Evolutionary conservation across 2,329 filamentous ascomycete genomes (phyloP).

Genomic region (Teratosphaeria nubilosa): DNA sequence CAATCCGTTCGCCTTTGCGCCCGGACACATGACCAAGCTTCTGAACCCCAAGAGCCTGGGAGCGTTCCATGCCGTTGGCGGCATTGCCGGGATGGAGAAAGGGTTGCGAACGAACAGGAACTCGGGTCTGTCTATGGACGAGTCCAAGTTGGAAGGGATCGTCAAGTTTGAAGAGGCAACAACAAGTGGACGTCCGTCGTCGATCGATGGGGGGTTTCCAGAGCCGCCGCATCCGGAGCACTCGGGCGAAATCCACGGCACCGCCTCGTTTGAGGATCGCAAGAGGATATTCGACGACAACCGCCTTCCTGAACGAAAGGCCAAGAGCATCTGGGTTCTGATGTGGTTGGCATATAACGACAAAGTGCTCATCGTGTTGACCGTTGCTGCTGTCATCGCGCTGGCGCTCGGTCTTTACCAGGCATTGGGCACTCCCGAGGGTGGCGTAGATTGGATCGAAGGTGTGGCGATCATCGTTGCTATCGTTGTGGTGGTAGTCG

Average conservation of each 20-base stretch:
- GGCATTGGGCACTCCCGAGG: conserved; percentile 39
- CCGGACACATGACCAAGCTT: conserved; percentile 71
- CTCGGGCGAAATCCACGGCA: conserved; percentile 6
- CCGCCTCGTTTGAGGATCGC: conserved; percentile 47
- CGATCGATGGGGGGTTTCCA: no score
- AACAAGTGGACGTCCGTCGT: conserved; percentile 15
- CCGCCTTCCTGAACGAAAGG: conserved; percentile 57
- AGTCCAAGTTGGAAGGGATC: conserved; percentile 51
- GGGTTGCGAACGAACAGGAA: conserved; percentile 57
- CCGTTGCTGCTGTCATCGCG: conserved; percentile 62
- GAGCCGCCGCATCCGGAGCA: no score
- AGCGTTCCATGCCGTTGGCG: conserved; percentile 67
- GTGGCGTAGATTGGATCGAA: conserved; percentile 69
- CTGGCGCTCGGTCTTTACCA: conserved; percentile 67
- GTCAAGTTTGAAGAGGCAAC: conserved; percentile 59
- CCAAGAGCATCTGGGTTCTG: conserved; percentile 58
- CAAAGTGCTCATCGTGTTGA: conserved; percentile 64
- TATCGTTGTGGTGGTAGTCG: conserved; percentile 64
- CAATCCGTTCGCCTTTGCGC: conserved; percentile 77
- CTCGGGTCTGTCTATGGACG: conserved; percentile 60
- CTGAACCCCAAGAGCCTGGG: conserved; percentile 69
- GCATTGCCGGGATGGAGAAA: conserved; percentile 61
- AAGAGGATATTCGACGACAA: conserved; percentile 62
- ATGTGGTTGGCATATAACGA: conserved; percentile 80
- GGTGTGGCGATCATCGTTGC: conserved; percentile 70